Base-by-base conservation (phyloP, 495 filamentous ascomycete species). In the Jackrogersella multiformis region DNA sequence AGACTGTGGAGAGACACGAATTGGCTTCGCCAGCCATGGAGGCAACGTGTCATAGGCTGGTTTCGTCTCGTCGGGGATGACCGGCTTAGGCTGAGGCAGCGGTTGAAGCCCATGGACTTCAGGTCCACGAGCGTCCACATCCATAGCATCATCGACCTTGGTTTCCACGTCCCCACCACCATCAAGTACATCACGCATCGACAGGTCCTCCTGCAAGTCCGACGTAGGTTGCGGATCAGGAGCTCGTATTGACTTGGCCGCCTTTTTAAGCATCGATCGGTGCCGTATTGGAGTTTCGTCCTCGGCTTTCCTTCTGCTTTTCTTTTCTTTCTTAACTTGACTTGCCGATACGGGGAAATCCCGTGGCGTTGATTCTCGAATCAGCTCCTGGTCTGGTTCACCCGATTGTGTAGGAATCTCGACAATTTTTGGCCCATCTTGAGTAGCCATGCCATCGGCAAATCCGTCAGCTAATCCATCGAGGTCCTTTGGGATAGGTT, bases 21-120 rank as follows among this genome's bases (percentile, higher is more conserved):
- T 82, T 0, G 94, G 93, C 13, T 87, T 83, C 13, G 87, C 87
- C 26, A 97, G 84, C 94, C 94, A 97, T 28, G 74, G 64, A 0
- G 90, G 90, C 2, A 91, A 76, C 9, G 84, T 82, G 34, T 88
- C 81, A 67, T 82, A 84, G 5, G 78, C 77, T 16, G 84, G 75
- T 39, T 79, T 77, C 34, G 84, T 82, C 1, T 78, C 76, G 28
- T 82, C 70, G 26, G 88, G 83, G 7, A 81, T 77, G 0, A 84
- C 82, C 15, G 85, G 85, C 57, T 85, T 82, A 30, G 92, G 92
- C 67, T 95, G 91, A 18, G 92, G 93, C 10, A 96, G 74, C 12
- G 91, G 92, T 59, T 88, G 87, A 2, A 97, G 82, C 5, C 87
- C 89, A 56, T 93, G 84, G 8, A 89, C 69, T 62, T 81, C 82